These are phyloP conservation scores for Fistulifera pelliculosa DNA, from an alignment of 108 stramenopile species.

Conservation along the genomic window DNA sequence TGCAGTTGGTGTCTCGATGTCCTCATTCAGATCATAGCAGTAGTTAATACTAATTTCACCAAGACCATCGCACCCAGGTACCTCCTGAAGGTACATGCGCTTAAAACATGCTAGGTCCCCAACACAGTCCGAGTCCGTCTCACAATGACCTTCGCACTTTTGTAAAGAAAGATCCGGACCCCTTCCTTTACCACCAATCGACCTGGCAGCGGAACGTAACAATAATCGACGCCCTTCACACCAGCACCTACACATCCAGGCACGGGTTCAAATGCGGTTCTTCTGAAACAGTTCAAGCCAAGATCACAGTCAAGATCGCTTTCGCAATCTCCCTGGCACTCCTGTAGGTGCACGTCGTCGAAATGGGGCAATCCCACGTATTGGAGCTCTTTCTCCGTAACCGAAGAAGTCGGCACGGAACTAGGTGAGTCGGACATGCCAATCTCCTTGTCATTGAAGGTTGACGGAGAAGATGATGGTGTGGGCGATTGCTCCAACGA, in stretches of 20 bases:
- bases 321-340: constrained; percentile 62
- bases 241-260: constrained; percentile 50
- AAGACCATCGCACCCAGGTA: constrained; percentile 14
- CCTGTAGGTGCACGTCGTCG: constrained; percentile 18
- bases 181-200: background rate
- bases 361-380: background rate
- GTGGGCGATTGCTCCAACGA: no score
- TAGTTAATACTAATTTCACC: no score
- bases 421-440: no score
- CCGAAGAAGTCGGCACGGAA: no score
- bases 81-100: constrained; percentile 8
- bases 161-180: background rate
- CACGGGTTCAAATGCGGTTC: constrained; percentile 26
- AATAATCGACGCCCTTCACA: constrained; percentile 24
- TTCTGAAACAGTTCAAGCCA: constrained; percentile 38
- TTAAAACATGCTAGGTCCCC: constrained; percentile 20
- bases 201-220: constrained; percentile 3
- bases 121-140: constrained; percentile 28
- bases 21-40: no score
- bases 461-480: no score
- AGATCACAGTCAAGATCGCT: constrained; percentile 35
- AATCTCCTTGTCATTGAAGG: no score
- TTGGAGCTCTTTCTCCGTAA: no score
- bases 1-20: no score
- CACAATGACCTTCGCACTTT: constrained; percentile 35